Percentiles rank a stretch among this genome's conserved stretches.
Conservation (phyloP, 306 rosid species). For the Cicer chorassanicum region DNA sequence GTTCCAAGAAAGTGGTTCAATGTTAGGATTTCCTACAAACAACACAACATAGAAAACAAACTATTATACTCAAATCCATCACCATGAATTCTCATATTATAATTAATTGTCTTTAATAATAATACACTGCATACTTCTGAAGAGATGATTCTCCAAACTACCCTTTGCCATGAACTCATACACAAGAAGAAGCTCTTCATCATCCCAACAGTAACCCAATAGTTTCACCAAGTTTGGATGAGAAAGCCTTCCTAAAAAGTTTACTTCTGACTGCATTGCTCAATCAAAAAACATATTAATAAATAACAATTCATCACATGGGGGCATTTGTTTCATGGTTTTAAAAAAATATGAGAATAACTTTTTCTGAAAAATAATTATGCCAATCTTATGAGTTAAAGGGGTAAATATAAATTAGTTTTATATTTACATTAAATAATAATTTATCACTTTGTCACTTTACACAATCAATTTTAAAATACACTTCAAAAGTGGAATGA, state of each 20-base stretch:
- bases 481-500: no score
- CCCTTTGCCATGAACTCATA: slow-evolving; percentile 90
- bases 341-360: no score
- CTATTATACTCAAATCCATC: slow-evolving; percentile 34
- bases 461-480: no score
- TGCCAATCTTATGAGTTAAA: no score
- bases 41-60: not conserved
- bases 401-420: no score
- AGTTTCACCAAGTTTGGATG: slow-evolving; percentile 88
- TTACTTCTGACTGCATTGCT: slow-evolving; percentile 79
- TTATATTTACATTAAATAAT: no score
- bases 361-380: no score
- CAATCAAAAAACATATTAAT: slow-evolving; percentile 27
- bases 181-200: slow-evolving; percentile 82
- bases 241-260: slow-evolving; percentile 78
- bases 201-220: slow-evolving; percentile 84
- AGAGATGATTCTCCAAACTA: slow-evolving; percentile 91
- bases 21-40: slow-evolving; percentile 63
- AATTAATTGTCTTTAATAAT: slow-evolving; percentile 6
- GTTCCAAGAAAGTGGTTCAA: slow-evolving; percentile 79
- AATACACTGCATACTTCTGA: slow-evolving; percentile 64
- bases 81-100: not conserved
- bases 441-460: no score
- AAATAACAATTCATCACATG: slow-evolving; percentile 27
- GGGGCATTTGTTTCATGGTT: not conserved